Evolutionary conservation across 495 filamentous ascomycete genomes (phyloP).

Genomic region (Sphaerosporella brunnea): DNA sequence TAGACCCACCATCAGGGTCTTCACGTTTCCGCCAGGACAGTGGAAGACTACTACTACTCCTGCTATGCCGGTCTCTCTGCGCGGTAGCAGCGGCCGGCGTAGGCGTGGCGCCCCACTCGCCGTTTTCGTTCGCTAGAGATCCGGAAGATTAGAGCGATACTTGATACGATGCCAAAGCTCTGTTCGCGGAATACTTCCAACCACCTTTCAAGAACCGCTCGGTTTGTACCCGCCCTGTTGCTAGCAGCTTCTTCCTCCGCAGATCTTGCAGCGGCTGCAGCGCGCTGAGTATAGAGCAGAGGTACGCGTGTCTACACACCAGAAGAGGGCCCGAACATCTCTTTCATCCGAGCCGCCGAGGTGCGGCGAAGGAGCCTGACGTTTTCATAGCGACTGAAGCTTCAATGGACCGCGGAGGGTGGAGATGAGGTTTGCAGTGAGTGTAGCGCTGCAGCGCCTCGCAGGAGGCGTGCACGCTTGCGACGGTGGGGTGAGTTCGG

Average conservation of each 20-base stretch:
- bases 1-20: slow-evolving; percentile 30
- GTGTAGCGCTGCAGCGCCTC: slow-evolving; percentile 75
- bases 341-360: slow-evolving; percentile 39
- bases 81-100: slow-evolving; percentile 12
- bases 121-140: slow-evolving; percentile 17
- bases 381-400: slow-evolving; percentile 71
- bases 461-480: slow-evolving; percentile 55
- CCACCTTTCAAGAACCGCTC: slow-evolving; percentile 84
- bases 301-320: slow-evolving; percentile 62
- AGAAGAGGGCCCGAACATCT: slow-evolving; percentile 69
- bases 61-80: slow-evolving; percentile 26
- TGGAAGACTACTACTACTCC: slow-evolving; percentile 9
- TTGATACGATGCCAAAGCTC: slow-evolving; percentile 88
- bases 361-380: slow-evolving; percentile 72
- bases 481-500: slow-evolving; percentile 55
- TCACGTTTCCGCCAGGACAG: slow-evolving; percentile 10
- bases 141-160: slow-evolving; percentile 74
- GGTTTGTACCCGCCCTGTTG: slow-evolving; percentile 60
- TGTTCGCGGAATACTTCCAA: slow-evolving; percentile 98
- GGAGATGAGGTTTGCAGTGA: slow-evolving; percentile 69
- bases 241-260: slow-evolving; percentile 78
- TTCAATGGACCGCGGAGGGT: slow-evolving; percentile 69
- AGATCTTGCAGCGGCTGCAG: slow-evolving; percentile 72
- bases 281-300: slow-evolving; percentile 64
- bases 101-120: slow-evolving; percentile 12